Conservation (phyloP, 805 yeast genomes). For the Metschnikowia proteae region DNA sequence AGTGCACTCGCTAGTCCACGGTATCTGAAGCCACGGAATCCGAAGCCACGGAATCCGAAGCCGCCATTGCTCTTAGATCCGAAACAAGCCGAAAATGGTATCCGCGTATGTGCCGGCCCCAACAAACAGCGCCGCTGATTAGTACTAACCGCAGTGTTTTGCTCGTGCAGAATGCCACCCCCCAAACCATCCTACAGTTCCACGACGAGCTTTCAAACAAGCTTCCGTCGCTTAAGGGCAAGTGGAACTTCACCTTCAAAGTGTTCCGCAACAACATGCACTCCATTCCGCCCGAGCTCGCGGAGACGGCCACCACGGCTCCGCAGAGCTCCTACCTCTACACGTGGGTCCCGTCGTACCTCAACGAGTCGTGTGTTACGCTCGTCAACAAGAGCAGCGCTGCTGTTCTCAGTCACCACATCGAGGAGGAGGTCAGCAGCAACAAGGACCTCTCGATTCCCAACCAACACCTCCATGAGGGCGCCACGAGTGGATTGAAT, state of each 20-base stretch:
- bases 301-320: conserved; percentile 25
- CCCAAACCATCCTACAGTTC: conserved; percentile 61
- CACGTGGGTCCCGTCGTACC: conserved; percentile 49
- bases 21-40: background rate
- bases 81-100: conserved; percentile 21
- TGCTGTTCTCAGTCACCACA: conserved; percentile 33
- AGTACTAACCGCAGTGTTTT: conserved; percentile 32
- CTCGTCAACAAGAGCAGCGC: conserved; percentile 42
- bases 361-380: conserved; percentile 45
- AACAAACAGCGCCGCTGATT: background rate
- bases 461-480: conserved; percentile 40
- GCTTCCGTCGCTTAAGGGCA: conserved; percentile 55
- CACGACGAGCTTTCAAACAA: conserved; percentile 70
- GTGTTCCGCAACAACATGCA: conserved; percentile 62
- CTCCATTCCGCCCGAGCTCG: conserved; percentile 40
- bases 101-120: conserved; percentile 32
- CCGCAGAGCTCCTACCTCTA: conserved; percentile 45
- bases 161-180: conserved; percentile 40
- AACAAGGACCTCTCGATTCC: conserved; percentile 27
- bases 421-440: conserved; percentile 28
- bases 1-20: background rate
- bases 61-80: no score
- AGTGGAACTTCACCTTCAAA: conserved; percentile 68
- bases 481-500: conserved; percentile 52
- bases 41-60: background rate